Base-by-base conservation (phyloP, 257 asterid genomes). In the Ocimum tenuiflorum region DNA sequence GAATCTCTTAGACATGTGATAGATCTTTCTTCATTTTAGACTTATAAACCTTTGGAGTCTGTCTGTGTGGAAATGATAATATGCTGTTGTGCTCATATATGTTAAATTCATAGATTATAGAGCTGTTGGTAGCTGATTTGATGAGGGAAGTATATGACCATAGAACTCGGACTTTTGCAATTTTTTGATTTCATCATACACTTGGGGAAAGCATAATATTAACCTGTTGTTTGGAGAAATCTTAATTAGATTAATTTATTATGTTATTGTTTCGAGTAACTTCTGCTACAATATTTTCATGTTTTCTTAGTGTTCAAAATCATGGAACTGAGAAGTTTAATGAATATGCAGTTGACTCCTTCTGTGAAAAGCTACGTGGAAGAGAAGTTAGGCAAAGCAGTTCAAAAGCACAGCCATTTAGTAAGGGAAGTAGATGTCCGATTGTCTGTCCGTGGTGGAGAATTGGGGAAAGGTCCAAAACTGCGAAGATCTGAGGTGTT, bases 361-460 rank as follows among this genome's bases (percentile, higher is more conserved):
- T 15, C 88, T 1, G 94, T 92, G 77, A 92, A 84, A 78, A 80
- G 80, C 75, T 75, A 86, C 35, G 91, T 89, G 69, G 96, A 89
- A 78, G 97, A 89, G 69, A 92, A 92, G 81, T 39, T 92, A 64
- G 99, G 97, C 8, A 92, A 69, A 80, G 97, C 95, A 63, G 90
- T 88, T 64, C 88, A 82, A 72, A 87, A 87, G 82, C 94, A 92
- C 62, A 86, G 91, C 83, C 94, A 88, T 72, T 65, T 89, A 17
- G 99, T 82, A 33, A 84, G 96, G 80, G 99, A 92, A 75, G 99
- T 92, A 52, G 95, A 89, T 69, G 96, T 83, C 50, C 72, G 96
- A 63, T 59, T 92, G 79, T 92, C 99, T 4, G 73, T 80, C 18
- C 95, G 99, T 10, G 97, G 97, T 19, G 97, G 99, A 31, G 99